Evolutionary conservation across 106 monocot genomes (phyloP).

Genomic region (Ottelia alismoides): DNA sequence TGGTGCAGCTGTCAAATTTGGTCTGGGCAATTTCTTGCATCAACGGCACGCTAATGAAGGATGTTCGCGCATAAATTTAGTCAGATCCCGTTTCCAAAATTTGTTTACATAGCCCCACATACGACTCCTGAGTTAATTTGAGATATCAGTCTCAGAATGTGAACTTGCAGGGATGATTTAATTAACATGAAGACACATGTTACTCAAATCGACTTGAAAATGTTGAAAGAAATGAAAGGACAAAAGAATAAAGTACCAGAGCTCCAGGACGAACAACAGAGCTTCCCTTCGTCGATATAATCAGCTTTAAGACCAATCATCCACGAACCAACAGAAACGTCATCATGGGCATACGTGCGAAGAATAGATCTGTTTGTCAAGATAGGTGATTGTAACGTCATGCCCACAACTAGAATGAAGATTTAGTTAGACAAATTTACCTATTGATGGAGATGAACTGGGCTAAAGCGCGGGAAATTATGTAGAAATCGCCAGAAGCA

Average conservation of each 20-base stretch:
- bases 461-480: slow-evolving; percentile 70
- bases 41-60: too few relatives aligned
- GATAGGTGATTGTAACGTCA: neutral
- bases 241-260: slow-evolving; percentile 37
- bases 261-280: slow-evolving; percentile 92
- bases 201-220: neutral
- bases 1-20: too few relatives aligned
- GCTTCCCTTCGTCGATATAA: slow-evolving; percentile 73
- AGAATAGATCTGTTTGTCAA: slow-evolving; percentile 46
- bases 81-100: too few relatives aligned
- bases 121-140: slow-evolving; percentile 10
- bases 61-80: too few relatives aligned
- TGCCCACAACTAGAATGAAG: neutral
- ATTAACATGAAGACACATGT: neutral
- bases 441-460: slow-evolving; percentile 86
- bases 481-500: slow-evolving; percentile 77
- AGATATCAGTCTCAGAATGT: neutral
- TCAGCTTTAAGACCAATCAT: slow-evolving; percentile 86
- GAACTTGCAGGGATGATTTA: neutral
- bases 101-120: slow-evolving; percentile 4
- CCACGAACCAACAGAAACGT: slow-evolving; percentile 92
- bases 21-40: too few relatives aligned
- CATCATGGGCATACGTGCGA: slow-evolving; percentile 90
- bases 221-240: neutral
- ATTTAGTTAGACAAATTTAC: slow-evolving; percentile 9